phyloP scores from a whole-genome alignment of 352 stramenopile genomes.

The Phytopythium ostracodes region DNA sequence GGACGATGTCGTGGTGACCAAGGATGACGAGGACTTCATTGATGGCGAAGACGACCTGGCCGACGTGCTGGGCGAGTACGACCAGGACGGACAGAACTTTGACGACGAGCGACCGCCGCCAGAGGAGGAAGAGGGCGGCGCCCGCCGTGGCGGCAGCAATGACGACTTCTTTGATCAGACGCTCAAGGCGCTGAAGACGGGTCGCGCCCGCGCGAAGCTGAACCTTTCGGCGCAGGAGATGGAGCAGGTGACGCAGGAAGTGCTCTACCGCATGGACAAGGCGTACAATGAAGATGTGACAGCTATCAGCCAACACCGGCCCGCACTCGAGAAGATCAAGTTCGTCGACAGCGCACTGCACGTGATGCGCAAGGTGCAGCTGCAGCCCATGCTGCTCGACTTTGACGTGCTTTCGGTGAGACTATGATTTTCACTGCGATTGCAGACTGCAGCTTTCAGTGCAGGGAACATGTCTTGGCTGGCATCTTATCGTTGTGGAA shows the following conservation, averaged over 20 bases:
- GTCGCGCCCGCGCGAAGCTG: slow-evolving; percentile 63
- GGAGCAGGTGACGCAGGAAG: slow-evolving; percentile 83
- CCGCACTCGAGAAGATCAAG: slow-evolving; percentile 85
- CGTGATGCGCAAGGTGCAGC: slow-evolving; percentile 74
- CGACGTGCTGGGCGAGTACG: slow-evolving; percentile 79
- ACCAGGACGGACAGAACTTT: slow-evolving; percentile 70
- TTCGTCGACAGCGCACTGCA: slow-evolving; percentile 69
- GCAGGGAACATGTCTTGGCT: background rate
- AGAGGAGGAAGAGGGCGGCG: slow-evolving; percentile 30
- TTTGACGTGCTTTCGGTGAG: slow-evolving; percentile 82
- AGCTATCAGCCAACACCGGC: slow-evolving; percentile 50
- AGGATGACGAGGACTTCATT: slow-evolving; percentile 87
- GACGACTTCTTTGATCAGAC: slow-evolving; percentile 81
- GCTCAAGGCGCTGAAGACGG: slow-evolving; percentile 83
- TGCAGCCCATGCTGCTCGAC: slow-evolving; percentile 86
- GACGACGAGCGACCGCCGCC: slow-evolving; percentile 76
- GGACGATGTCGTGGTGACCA: slow-evolving; percentile 63
- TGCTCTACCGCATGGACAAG: slow-evolving; percentile 89
- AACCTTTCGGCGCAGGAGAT: slow-evolving; percentile 82
- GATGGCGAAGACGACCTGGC: slow-evolving; percentile 83
- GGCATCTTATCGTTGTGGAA: background rate
- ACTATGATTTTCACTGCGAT: no score
- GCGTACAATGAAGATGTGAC: slow-evolving; percentile 70
- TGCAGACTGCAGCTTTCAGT: no score
- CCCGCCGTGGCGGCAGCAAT: slow-evolving; percentile 21